Evolutionary conservation across 495 filamentous ascomycete species (phyloP).

Genomic region (Rusavskia elegans): DNA sequence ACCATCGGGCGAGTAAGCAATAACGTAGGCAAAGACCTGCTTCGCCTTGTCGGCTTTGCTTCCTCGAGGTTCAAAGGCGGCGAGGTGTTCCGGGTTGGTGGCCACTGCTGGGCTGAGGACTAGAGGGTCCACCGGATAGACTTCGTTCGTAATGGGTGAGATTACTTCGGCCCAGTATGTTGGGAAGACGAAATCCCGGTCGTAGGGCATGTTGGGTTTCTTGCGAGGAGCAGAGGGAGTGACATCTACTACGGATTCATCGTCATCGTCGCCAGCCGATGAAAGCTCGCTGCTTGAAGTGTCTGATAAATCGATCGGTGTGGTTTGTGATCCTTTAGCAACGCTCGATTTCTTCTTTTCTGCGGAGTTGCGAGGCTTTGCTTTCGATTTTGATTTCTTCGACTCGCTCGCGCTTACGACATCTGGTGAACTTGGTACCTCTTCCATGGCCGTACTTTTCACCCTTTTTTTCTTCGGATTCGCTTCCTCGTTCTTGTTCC

Average conservation of each 20-base stretch:
- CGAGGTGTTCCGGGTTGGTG: constrained; percentile 50
- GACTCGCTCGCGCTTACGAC: background rate
- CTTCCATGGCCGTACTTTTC: constrained; percentile 4
- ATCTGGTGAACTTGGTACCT: background rate
- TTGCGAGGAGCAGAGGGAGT: constrained; percentile 20
- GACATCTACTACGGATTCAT: constrained; percentile 26
- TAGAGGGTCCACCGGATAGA: constrained; percentile 62
- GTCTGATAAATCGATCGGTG: constrained; percentile 21
- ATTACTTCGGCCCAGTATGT: constrained; percentile 89
- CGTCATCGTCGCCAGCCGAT: constrained; percentile 11
- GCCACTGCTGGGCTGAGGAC: constrained; percentile 51
- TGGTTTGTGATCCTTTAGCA: constrained; percentile 12
- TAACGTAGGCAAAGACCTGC: constrained; percentile 82
- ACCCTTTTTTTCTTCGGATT: constrained; percentile 15
- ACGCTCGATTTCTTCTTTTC: constrained; percentile 9
- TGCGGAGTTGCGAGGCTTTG: background rate
- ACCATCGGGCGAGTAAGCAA: constrained; percentile 70
- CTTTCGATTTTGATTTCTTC: background rate
- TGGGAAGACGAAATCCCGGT: constrained; percentile 62
- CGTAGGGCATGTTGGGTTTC: constrained; percentile 28
- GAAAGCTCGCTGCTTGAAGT: constrained; percentile 9
- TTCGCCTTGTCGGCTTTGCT: constrained; percentile 66
- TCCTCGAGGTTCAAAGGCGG: constrained; percentile 69
- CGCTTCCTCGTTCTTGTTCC: constrained; percentile 69
- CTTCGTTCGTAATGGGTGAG: constrained; percentile 61